Evolutionary conservation across 2,329 filamentous ascomycete species (phyloP).

Genomic region (Exophiala sideris): DNA sequence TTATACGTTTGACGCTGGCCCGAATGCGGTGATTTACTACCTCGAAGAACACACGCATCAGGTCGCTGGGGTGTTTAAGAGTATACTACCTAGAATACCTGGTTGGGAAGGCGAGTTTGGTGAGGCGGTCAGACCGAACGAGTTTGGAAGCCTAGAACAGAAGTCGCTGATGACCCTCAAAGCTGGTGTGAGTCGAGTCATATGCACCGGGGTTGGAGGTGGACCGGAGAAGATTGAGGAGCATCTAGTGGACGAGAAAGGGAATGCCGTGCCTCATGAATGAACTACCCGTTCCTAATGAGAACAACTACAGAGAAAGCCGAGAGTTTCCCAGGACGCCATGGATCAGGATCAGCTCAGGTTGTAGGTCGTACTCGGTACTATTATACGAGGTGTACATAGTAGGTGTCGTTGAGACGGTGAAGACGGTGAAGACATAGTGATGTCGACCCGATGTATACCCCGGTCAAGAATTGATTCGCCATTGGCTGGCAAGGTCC

Average conservation of each 20-base stretch:
- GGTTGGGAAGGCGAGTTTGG: conserved; percentile 58
- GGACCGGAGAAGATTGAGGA: conserved; percentile 79
- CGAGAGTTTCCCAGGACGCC: background rate
- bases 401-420: too few species aligned
- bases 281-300: background rate
- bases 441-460: too few species aligned
- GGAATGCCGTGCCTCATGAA: conserved; percentile 32
- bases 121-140: conserved; percentile 48
- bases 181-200: conserved; percentile 81
- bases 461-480: too few species aligned
- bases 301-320: background rate
- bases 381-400: too few species aligned
- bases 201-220: conserved; percentile 86
- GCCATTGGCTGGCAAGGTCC: too few species aligned
- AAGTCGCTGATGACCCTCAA: conserved; percentile 58
- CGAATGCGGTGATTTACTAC: conserved; percentile 96
- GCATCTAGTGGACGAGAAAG: conserved; percentile 68
- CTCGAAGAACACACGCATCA: conserved; percentile 70
- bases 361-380: too few species aligned
- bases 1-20: conserved; percentile 96
- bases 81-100: conserved; percentile 57
- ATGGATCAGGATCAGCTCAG: background rate
- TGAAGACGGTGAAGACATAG: too few species aligned
- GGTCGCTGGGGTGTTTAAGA: conserved; percentile 76
- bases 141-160: conserved; percentile 60